Evolutionary conservation across 495 filamentous ascomycete genomes (phyloP).

Genomic region (Neurospora sp.): DNA sequence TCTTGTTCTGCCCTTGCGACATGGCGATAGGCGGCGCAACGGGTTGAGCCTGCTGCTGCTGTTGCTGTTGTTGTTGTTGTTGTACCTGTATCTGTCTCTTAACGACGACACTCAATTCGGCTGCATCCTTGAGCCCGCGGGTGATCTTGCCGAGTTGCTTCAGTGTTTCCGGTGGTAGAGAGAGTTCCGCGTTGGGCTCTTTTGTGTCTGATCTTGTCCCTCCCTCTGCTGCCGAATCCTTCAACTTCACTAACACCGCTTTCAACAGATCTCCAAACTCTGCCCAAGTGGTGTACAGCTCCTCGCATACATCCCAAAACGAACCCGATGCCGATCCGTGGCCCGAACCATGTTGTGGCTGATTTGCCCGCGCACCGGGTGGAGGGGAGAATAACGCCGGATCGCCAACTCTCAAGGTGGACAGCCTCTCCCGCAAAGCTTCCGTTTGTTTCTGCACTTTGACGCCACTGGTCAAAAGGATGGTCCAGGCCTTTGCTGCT

Average conservation of each 20-base stretch:
- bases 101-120: constrained; percentile 50
- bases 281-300: constrained; percentile 60
- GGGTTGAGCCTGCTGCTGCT: background rate
- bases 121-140: constrained; percentile 61
- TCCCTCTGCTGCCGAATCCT: constrained; percentile 4
- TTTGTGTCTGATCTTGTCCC: background rate
- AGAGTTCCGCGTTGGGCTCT: constrained; percentile 13
- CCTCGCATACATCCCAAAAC: constrained; percentile 71
- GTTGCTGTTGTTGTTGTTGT: background rate
- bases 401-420: constrained; percentile 64
- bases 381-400: constrained; percentile 37
- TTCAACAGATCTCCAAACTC: constrained; percentile 62
- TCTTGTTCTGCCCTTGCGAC: background rate
- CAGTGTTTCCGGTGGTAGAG: constrained; percentile 52
- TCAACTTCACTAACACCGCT: constrained; percentile 39
- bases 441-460: constrained; percentile 51
- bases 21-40: background rate
- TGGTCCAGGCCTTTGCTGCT: constrained; percentile 52
- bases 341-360: constrained; percentile 24
- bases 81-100: background rate
- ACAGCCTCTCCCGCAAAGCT: constrained; percentile 51
- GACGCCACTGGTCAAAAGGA: constrained; percentile 49
- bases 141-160: constrained; percentile 64
- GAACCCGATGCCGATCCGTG: constrained; percentile 39
- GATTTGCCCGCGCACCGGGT: background rate